Base-by-base conservation (phyloP, 768 basidiomycete genomes). In the Pseudohyphozyma bogoriensis region DNA sequence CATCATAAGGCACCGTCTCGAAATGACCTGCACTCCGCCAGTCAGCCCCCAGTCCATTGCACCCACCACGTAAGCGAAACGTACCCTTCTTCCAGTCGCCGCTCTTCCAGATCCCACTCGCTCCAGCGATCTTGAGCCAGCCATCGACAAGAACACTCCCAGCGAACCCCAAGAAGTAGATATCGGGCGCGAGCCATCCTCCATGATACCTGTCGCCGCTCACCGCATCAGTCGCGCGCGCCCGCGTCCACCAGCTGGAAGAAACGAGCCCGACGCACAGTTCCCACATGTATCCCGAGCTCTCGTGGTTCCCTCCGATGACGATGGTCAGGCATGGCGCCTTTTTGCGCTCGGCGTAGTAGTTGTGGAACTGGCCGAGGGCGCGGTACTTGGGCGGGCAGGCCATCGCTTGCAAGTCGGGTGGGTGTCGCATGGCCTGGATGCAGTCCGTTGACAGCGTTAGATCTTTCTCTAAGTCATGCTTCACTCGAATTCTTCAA, bases 261-360 rank as follows among this genome's bases (percentile, higher is more conserved):
- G 29, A n/a, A 8, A 56, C 13, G 50, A 26, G 46, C 8, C 15
- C n/a, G 31, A 76, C 86, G 74, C 69, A 89, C 88, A 95, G 74
- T 73, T 99, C 95, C 85, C 89, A 92, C 76, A 97, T 79, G 71
- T 96, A 95, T 68, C 91, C 95, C 26, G 88, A 91, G 2, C 89
- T 89, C 74, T 97, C 95, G 72, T 97, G 95, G 71, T 97, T 97
- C 12, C 95, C 95, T 20, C 95, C 95, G 69, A 97, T 95, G 51
- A 97, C 83, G 16, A 99, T 77, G 0, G 95, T 99, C 72, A 93
- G 74, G 6, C 93, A 73, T 0, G 92, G 90, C 3, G 93, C 91
- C n/a, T 66, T 75, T 69, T 78, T 83, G 70, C 85, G 78, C 1
- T 89, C 89, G 1, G 82, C 84, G 70, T 99, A 96, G 73, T 97